phyloP scores from a whole-genome alignment of 176 grass and related monocot genomes.

The Paspalum notatum region DNA sequence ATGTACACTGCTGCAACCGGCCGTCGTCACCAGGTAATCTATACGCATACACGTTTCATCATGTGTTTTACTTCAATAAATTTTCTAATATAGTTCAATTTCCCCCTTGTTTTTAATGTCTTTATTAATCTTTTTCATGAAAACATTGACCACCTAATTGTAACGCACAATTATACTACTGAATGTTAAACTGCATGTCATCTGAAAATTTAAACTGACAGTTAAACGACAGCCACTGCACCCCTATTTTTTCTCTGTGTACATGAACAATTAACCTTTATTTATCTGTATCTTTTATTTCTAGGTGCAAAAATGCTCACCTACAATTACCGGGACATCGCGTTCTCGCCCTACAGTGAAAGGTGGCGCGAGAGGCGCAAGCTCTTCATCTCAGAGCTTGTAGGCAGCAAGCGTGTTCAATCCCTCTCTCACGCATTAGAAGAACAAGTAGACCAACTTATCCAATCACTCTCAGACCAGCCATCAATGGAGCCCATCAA shows the following conservation, averaged over 20 bases:
- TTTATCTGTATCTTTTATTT: neutral
- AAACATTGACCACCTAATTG: no score
- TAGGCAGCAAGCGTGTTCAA: neutral
- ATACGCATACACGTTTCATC: neutral
- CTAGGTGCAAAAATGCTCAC: conserved; percentile 11
- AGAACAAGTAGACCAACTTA: neutral
- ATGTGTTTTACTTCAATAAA: no score
- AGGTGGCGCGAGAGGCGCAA: conserved; percentile 20
- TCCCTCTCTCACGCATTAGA: neutral
- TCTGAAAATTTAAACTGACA: no score
- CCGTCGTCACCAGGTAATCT: conserved; percentile 23
- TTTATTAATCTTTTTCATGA: no score
- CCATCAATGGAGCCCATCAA: neutral
- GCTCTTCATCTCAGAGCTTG: conserved; percentile 33
- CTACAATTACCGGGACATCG: conserved; percentile 24
- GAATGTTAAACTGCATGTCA: no score
- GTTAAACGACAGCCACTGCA: no score
- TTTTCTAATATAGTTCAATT: no score
- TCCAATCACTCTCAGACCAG: conserved; percentile 13
- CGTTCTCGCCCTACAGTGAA: conserved; percentile 27
- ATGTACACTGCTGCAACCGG: conserved; percentile 32
- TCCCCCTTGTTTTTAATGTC: no score
- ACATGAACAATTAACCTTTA: neutral
- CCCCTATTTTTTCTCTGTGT: no score
- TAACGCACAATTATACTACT: no score